These are phyloP conservation scores for Rhytidiadelphus loreus DNA, from an alignment of 225 moss, liverwort and hornwort species.

Conservation along the genomic window DNA sequence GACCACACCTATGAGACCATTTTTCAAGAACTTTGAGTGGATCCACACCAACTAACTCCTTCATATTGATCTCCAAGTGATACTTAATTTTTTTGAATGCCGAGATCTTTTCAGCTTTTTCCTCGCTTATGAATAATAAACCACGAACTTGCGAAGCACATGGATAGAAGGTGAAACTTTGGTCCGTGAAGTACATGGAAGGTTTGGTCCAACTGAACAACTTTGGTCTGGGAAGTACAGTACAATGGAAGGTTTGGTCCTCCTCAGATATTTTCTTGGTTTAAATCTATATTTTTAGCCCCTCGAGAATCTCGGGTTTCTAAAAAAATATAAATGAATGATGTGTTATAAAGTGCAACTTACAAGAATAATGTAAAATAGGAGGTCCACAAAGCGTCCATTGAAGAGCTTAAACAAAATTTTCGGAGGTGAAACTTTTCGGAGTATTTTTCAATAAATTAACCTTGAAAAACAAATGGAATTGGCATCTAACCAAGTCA, in stretches of 20 bases:
- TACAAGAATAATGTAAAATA: background rate
- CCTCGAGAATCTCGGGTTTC: background rate
- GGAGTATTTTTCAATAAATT: too few species aligned
- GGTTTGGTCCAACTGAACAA: background rate
- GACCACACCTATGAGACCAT: background rate
- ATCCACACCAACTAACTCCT: background rate
- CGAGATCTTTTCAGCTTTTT: background rate
- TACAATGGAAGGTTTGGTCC: background rate
- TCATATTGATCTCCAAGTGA: background rate
- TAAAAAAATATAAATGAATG: background rate
- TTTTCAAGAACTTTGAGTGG: background rate
- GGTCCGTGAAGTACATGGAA: background rate
- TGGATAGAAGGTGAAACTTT: background rate
- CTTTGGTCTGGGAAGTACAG: background rate
- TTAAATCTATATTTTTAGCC: background rate
- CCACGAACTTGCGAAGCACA: fast-evolving
- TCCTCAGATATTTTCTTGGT: background rate
- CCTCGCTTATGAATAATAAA: too few species aligned
- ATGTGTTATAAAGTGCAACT: background rate
- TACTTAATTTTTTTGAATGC: background rate
- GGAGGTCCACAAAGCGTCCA: too few species aligned
- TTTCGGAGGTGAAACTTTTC: too few species aligned
- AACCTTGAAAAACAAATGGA: too few species aligned
- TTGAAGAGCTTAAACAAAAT: too few species aligned
- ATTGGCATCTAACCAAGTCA: too few species aligned